A percentile compares a stretch with the other conserved stretches of the same genome.
These are phyloP conservation scores for Stachybotrys chlorohalonatus DNA, from an alignment of 2,329 filamentous ascomycete genomes.

Conservation along the genomic window DNA sequence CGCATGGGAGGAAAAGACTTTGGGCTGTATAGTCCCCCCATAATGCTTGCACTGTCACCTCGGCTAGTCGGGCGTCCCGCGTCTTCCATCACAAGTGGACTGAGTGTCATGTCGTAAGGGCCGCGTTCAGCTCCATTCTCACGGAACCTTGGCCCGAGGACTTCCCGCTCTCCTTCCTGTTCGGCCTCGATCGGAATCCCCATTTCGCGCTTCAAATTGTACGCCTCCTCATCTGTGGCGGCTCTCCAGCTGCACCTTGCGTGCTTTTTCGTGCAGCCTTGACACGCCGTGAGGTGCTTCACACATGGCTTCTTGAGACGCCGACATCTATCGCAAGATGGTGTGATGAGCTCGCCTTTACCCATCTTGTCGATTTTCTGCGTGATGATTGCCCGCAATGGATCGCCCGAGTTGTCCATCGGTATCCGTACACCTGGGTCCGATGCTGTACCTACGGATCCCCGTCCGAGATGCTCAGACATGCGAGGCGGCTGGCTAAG, in stretches of 20 bases:
- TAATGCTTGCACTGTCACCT: not conserved
- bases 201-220: conserved; percentile 17
- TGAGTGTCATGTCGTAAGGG: conserved; percentile 1
- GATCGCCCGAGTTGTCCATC: conserved; percentile 17
- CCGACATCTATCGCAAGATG: conserved; percentile 76
- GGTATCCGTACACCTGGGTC: conserved; percentile 12
- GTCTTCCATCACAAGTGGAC: not conserved
- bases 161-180: not conserved
- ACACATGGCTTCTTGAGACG: conserved; percentile 72
- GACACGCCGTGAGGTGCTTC: conserved; percentile 79
- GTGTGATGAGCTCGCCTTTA: conserved; percentile 66
- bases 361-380: conserved; percentile 66
- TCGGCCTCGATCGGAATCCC: conserved; percentile 8
- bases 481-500: not conserved
- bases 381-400: conserved; percentile 51
- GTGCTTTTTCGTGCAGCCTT: conserved; percentile 84
- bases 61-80: not conserved
- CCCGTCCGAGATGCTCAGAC: not conserved
- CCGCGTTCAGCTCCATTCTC: not conserved
- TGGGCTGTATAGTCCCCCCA: not conserved
- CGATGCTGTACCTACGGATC: conserved; percentile 1
- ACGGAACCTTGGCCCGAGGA: not conserved
- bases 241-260: conserved; percentile 81
- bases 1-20: not conserved
- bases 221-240: conserved; percentile 61